Evolutionary conservation across 2,329 filamentous ascomycete genomes (phyloP).

Genomic region (Scytalidium lignicola): DNA sequence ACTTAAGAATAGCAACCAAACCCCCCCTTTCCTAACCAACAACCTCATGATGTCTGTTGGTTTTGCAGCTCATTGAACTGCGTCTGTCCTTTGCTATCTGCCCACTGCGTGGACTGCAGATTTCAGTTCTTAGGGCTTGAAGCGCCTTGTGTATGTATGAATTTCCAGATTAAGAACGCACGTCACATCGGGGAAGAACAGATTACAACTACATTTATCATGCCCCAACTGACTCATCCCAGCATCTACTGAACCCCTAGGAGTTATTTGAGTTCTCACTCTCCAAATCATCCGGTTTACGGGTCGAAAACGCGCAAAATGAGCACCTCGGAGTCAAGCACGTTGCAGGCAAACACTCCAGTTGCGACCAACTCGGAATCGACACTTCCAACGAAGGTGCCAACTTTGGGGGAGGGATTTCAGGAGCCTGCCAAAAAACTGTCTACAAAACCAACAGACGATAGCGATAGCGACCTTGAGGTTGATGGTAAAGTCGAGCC

Average conservation of each 20-base stretch:
- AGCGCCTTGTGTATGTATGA: neutral
- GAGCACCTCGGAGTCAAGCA: constrained; percentile 25
- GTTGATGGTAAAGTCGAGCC: constrained; percentile 26
- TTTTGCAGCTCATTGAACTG: neutral
- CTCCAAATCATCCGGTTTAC: neutral
- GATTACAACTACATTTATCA: neutral
- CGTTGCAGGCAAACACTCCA: constrained; percentile 21
- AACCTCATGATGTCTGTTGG: neutral
- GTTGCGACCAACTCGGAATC: constrained; percentile 15
- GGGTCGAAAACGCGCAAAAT: constrained; percentile 13
- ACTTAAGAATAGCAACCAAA: neutral
- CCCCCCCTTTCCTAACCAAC: neutral
- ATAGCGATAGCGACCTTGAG: constrained; percentile 23
- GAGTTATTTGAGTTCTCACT: constrained; percentile 1
- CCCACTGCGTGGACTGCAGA: neutral
- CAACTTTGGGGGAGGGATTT: constrained; percentile 29
- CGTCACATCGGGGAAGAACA: neutral
- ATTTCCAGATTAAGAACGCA: neutral
- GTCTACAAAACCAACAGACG: constrained; percentile 17
- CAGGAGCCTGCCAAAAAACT: constrained; percentile 17
- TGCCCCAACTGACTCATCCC: constrained; percentile 13
- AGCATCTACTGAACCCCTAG: constrained; percentile 9
- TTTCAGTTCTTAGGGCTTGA: neutral
- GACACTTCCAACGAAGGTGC: constrained; percentile 20
- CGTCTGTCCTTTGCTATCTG: neutral